These are phyloP conservation scores for Myrmaecium sp. DNA, from an alignment of 2,329 filamentous ascomycete species.

Conservation along the genomic window DNA sequence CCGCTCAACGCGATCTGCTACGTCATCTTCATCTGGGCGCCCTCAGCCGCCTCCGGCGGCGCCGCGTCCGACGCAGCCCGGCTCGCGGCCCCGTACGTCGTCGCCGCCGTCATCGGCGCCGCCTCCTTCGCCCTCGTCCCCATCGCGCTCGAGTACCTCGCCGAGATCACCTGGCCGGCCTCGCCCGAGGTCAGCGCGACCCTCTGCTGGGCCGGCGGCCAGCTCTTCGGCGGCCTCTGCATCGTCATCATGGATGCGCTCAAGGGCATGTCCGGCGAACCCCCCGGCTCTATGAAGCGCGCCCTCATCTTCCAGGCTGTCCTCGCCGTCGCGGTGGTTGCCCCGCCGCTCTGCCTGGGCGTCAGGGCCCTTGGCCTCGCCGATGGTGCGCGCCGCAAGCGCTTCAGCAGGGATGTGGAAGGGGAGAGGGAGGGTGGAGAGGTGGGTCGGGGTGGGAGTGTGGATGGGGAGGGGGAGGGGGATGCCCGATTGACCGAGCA, in stretches of 20 bases:
- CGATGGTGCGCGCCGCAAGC: conserved; percentile 8
- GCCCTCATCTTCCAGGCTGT: conserved; percentile 68
- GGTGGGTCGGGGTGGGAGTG: neutral
- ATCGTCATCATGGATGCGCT: conserved; percentile 70
- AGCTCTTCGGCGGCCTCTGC: conserved; percentile 71
- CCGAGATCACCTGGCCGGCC: conserved; percentile 74
- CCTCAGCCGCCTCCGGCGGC: conserved; percentile 39
- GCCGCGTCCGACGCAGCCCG: conserved; percentile 62
- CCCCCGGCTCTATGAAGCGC: conserved; percentile 55
- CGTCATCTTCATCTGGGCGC: conserved; percentile 68
- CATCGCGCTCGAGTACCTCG: conserved; percentile 69
- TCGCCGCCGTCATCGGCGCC: conserved; percentile 63
- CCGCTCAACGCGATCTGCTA: conserved; percentile 60
- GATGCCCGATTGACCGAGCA: conserved; percentile 10
- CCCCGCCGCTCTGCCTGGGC: conserved; percentile 52
- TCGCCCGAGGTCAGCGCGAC: conserved; percentile 73
- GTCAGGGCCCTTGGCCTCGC: conserved; percentile 40
- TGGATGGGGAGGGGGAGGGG: conserved; percentile 4
- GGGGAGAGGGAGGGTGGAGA: conserved; percentile 7
- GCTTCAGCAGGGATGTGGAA: conserved; percentile 16
- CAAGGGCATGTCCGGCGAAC: conserved; percentile 25
- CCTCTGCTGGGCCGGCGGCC: conserved; percentile 72
- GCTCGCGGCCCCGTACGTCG: conserved; percentile 55
- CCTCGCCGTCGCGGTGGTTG: conserved; percentile 45
- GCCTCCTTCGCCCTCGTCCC: conserved; percentile 67